Percentiles rank a stretch among this genome's conserved stretches.
phyloP scores from a whole-genome alignment of 176 grass and related monocot genomes.

The Rhynchospora tenuis region DNA sequence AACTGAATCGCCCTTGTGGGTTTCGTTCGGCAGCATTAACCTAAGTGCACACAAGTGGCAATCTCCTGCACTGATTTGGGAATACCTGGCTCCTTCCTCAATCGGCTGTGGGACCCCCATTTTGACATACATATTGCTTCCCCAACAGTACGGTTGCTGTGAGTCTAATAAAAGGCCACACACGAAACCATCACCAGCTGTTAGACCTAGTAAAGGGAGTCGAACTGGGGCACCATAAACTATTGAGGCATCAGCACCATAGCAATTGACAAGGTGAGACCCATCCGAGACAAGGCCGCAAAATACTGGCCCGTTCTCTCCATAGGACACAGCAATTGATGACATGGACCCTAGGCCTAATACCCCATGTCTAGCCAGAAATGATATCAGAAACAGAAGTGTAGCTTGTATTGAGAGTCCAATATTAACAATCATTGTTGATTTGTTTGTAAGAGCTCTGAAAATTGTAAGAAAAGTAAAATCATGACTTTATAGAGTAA shows the following conservation, averaged over 20 bases:
- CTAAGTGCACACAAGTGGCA: conserved; percentile 80
- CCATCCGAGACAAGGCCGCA: conserved; percentile 79
- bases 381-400: conserved; percentile 24
- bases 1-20: conserved; percentile 27
- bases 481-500: neutral
- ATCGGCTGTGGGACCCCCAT: conserved; percentile 95
- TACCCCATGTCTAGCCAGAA: conserved; percentile 23
- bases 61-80: conserved; percentile 82
- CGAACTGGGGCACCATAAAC: conserved; percentile 69
- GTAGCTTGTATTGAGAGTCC: neutral
- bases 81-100: conserved; percentile 65
- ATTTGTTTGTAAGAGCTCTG: neutral
- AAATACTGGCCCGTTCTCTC: conserved; percentile 90
- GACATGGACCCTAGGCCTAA: conserved; percentile 84
- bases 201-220: conserved; percentile 70
- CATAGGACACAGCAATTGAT: conserved; percentile 88
- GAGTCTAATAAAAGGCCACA: conserved; percentile 83
- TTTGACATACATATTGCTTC: conserved; percentile 86
- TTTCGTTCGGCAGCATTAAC: conserved; percentile 1
- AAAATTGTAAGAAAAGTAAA: conserved; percentile 4
- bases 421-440: neutral
- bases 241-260: conserved; percentile 77
- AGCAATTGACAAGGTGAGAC: conserved; percentile 70
- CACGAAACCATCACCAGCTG: conserved; percentile 81
- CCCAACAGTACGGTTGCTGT: conserved; percentile 91